Conservation (phyloP, 257 asterid species). For the Nicotiana undulata region DNA sequence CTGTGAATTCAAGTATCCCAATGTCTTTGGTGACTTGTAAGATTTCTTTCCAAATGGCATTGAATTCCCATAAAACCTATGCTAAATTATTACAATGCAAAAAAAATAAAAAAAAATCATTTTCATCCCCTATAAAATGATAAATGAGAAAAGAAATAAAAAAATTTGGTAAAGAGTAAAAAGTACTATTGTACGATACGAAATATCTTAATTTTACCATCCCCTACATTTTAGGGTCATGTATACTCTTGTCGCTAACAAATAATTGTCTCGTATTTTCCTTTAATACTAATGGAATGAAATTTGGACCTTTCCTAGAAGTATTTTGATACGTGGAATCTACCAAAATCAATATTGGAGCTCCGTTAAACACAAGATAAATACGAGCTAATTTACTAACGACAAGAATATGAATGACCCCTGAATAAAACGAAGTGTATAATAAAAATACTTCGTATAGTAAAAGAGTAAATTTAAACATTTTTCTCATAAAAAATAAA, state of each 20-base stretch:
- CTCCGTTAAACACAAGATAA: background rate
- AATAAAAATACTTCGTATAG: background rate
- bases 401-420: background rate
- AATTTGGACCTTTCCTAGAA: background rate
- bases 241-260: background rate
- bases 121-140: background rate
- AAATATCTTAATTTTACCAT: background rate
- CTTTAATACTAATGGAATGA: background rate
- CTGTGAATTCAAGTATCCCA: constrained; percentile 68
- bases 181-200: background rate
- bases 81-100: constrained; percentile 30
- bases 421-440: background rate
- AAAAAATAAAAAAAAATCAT: background rate
- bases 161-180: background rate
- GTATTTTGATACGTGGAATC: background rate
- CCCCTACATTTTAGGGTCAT: rapidly evolving
- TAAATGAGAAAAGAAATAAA: background rate
- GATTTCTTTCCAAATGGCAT: constrained; percentile 60
- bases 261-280: background rate
- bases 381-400: background rate
- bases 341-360: background rate
- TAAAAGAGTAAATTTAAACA: background rate
- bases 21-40: constrained; percentile 44
- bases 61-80: constrained; percentile 75
- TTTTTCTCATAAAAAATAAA: too few relatives aligned